Conservation (phyloP, 148 eudicot genomes). For the Fallopia convolvulus region DNA sequence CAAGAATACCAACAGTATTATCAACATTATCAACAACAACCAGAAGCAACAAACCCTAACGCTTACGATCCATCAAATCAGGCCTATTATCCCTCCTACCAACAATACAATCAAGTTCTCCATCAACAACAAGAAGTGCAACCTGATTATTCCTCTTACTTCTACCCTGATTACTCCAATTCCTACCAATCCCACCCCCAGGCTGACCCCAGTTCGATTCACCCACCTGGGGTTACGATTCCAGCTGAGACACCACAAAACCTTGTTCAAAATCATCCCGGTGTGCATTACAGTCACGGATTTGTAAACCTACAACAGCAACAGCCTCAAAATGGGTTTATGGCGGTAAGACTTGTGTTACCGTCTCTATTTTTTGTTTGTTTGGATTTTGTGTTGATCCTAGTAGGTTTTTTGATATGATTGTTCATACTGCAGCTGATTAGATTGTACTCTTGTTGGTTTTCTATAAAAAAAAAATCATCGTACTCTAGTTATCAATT, state of each 20-base stretch:
- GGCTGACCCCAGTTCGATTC: background rate
- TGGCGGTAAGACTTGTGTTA: background rate
- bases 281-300: background rate
- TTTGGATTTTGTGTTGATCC: background rate
- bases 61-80: constrained; percentile 7
- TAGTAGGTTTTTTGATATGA: background rate
- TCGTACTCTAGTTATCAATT: constrained; percentile 2
- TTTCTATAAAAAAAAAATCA: background rate
- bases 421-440: background rate
- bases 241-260: background rate
- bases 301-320: background rate
- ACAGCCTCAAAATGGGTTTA: background rate
- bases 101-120: background rate
- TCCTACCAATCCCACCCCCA: constrained; percentile 1
- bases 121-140: background rate
- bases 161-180: constrained; percentile 8
- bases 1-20: constrained; percentile 1
- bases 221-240: constrained; percentile 7
- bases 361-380: background rate
- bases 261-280: constrained; percentile 5
- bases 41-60: constrained; percentile 17
- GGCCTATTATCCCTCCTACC: constrained; percentile 9
- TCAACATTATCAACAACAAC: constrained; percentile 14
- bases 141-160: constrained; percentile 7
- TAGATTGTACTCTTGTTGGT: background rate